Percentiles rank a stretch among this genome's conserved stretches.
These are phyloP conservation scores for Echium plantagineum DNA, from an alignment of 257 asterid genomes.

Conservation along the genomic window DNA sequence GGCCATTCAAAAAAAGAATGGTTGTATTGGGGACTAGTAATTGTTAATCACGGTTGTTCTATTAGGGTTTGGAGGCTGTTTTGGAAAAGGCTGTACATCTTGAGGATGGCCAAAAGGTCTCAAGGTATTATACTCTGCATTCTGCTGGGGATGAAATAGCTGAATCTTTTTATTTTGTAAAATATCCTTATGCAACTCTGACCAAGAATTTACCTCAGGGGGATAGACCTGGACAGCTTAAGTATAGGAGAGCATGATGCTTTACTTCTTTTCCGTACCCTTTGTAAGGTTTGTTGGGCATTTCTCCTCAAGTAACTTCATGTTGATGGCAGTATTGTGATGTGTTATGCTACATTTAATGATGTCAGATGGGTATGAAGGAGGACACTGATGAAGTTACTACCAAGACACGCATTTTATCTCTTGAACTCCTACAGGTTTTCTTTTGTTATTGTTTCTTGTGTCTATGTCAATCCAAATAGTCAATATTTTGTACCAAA, in stretches of 20 bases:
- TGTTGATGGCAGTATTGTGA: constrained; percentile 18
- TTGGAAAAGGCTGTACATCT: constrained; percentile 93
- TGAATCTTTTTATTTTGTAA: constrained; percentile 9
- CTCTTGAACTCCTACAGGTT: constrained; percentile 98
- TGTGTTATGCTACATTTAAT: constrained; percentile 13
- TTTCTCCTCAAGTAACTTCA: constrained; percentile 8
- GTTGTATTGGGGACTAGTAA: too few species aligned
- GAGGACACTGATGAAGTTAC: constrained; percentile 91
- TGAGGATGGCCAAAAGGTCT: constrained; percentile 82
- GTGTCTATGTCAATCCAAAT: not conserved
- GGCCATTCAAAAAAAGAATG: too few species aligned
- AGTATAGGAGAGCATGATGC: constrained; percentile 83
- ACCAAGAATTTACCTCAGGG: constrained; percentile 37
- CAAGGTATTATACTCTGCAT: constrained; percentile 42
- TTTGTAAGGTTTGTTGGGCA: constrained; percentile 80
- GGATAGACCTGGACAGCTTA: constrained; percentile 58
- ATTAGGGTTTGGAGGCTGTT: constrained; percentile 96
- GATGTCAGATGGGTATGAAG: constrained; percentile 94
- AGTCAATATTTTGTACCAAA: too few species aligned
- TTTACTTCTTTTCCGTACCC: constrained; percentile 88
- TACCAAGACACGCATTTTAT: constrained; percentile 76
- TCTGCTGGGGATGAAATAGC: constrained; percentile 11
- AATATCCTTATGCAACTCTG: constrained; percentile 19
- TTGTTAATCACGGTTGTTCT: constrained; percentile 13
- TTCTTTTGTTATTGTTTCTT: constrained; percentile 13